Evolutionary conservation across 2,329 filamentous ascomycete genomes (phyloP).

Genomic region (Paraconiothyrium brasiliense): DNA sequence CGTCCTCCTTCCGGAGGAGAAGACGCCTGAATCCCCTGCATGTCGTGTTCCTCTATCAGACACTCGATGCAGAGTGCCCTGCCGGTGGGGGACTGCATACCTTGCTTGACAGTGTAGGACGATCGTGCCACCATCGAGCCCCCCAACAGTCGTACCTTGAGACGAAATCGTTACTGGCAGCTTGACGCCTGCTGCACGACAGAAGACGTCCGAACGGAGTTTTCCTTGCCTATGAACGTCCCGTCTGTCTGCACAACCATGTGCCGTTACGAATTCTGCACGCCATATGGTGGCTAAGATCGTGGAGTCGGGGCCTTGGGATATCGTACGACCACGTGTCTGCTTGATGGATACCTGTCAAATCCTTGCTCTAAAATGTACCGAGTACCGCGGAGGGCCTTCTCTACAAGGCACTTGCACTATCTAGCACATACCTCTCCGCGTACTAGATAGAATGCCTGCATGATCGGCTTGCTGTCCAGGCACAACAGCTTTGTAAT

Average conservation of each 20-base stretch:
- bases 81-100: conserved; percentile 4
- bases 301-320: conserved; percentile 20
- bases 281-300: conserved; percentile 36
- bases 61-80: conserved; percentile 8
- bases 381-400: background rate
- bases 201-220: conserved; percentile 26
- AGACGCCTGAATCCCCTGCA: conserved; percentile 7
- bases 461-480: conserved; percentile 16
- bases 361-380: background rate
- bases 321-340: conserved; percentile 12
- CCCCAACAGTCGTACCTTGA: conserved; percentile 43
- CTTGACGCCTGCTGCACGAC: conserved; percentile 36
- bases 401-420: background rate
- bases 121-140: conserved; percentile 35
- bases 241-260: conserved; percentile 26
- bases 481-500: conserved; percentile 29
- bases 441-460: conserved; percentile 17
- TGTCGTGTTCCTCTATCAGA: conserved; percentile 10
- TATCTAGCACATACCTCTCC: background rate
- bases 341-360: background rate
- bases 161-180: conserved; percentile 33
- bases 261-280: conserved; percentile 33
- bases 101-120: conserved; percentile 22
- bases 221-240: conserved; percentile 38
- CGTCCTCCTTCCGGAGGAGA: conserved; percentile 3